Evolutionary conservation across 139 green algal species (phyloP).

Genomic region (Asterochloris erici): DNA sequence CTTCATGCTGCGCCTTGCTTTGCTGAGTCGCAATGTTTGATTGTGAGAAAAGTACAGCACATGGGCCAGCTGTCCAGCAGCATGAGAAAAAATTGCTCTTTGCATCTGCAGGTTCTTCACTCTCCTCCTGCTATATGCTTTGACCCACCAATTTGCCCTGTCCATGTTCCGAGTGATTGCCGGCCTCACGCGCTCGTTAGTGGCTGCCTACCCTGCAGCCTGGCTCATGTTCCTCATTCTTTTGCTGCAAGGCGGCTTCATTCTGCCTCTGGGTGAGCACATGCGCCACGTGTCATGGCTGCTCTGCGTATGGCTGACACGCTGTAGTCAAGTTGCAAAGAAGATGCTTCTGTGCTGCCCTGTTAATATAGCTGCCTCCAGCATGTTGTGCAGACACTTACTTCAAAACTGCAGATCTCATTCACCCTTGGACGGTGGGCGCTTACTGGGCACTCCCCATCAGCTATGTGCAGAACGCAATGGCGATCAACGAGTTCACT

Average conservation of each 20-base stretch:
- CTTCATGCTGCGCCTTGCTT: not conserved
- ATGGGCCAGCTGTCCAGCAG: too few species aligned
- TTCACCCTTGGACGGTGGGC: constrained; percentile 9
- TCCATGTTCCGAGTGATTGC: constrained; percentile 23
- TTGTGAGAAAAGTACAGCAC: too few species aligned
- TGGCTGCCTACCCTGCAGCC: constrained; percentile 10
- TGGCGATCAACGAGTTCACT: constrained; percentile 23
- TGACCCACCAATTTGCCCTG: constrained; percentile 11
- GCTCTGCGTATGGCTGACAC: not conserved
- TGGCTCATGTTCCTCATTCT: constrained; percentile 22
- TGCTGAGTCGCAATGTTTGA: too few species aligned
- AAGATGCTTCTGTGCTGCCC: too few species aligned
- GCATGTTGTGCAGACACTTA: not conserved
- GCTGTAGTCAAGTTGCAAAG: too few species aligned
- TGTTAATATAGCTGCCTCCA: too few species aligned
- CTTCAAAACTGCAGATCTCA: constrained; percentile 8
- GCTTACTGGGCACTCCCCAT: constrained; percentile 18
- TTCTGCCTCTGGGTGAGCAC: constrained; percentile 12
- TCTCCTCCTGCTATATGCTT: constrained; percentile 34
- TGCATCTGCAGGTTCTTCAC: constrained; percentile 40
- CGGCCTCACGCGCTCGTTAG: constrained; percentile 11
- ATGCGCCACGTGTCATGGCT: not conserved
- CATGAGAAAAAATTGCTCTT: too few species aligned
- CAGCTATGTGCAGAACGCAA: constrained; percentile 17
- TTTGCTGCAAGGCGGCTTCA: constrained; percentile 17